Evolutionary conservation across 108 stramenopile genomes (phyloP).

Genomic region (Stephanodiscus minutulus): DNA sequence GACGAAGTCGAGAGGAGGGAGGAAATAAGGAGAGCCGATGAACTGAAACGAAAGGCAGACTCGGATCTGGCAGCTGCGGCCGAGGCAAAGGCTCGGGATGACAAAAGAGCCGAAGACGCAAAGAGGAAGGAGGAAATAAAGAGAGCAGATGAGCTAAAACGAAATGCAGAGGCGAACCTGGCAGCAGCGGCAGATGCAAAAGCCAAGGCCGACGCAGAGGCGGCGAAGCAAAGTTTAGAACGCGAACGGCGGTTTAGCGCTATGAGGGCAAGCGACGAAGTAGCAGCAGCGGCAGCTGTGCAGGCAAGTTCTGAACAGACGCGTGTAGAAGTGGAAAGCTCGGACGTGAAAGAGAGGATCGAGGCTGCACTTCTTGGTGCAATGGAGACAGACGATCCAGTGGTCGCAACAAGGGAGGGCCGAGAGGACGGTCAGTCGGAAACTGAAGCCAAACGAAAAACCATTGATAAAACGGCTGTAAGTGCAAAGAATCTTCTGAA

Average conservation of each 20-base stretch:
- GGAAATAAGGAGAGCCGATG: constrained; percentile 4
- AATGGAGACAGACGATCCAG: background rate
- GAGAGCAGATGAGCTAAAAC: constrained; percentile 5
- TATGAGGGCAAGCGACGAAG: background rate
- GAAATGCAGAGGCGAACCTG: constrained; percentile 10
- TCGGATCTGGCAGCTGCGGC: constrained; percentile 11
- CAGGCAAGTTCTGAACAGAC: background rate
- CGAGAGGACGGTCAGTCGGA: background rate
- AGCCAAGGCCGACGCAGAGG: constrained; percentile 5
- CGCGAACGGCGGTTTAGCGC: background rate
- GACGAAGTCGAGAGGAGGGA: background rate
- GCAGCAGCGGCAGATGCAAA: constrained; percentile 8
- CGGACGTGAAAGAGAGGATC: constrained; percentile 4
- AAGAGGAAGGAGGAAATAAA: constrained; percentile 9
- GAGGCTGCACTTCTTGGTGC: constrained; percentile 9
- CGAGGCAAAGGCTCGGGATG: constrained; percentile 1
- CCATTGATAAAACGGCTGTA: background rate
- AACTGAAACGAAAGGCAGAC: constrained; percentile 9
- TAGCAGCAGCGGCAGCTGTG: background rate
- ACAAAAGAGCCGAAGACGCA: background rate
- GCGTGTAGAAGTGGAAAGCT: background rate
- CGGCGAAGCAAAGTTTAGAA: constrained; percentile 4
- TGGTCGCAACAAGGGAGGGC: background rate
- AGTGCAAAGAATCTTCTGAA: constrained; percentile 3
- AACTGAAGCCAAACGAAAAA: constrained; percentile 1